Evolutionary conservation across 352 stramenopile species (phyloP).

Genomic region (Aphanomyces stellatus): DNA sequence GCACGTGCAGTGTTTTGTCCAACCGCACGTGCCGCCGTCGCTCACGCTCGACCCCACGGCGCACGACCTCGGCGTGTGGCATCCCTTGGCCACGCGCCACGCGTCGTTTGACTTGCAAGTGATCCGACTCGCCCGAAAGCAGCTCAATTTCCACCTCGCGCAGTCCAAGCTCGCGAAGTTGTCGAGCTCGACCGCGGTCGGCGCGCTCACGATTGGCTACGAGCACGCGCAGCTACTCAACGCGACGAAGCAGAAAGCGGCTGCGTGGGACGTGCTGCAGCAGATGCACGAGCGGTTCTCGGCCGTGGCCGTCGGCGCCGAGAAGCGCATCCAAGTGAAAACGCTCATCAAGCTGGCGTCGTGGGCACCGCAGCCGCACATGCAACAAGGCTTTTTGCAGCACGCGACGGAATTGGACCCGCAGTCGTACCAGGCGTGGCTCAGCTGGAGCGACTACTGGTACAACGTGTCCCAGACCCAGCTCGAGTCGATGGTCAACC

Average conservation of each 20-base stretch:
- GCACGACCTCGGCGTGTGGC: constrained; percentile 15
- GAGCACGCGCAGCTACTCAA: constrained; percentile 37
- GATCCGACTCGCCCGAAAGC: constrained; percentile 40
- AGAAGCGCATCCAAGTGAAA: constrained; percentile 1
- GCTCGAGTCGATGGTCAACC: background rate
- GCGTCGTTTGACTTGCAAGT: constrained; percentile 20
- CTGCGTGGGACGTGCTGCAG: background rate
- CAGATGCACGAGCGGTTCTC: constrained; percentile 3
- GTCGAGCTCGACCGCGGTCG: background rate
- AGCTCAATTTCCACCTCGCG: constrained; percentile 41
- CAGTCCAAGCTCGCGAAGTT: constrained; percentile 23
- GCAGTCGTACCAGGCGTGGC: constrained; percentile 9
- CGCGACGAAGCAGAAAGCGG: constrained; percentile 19
- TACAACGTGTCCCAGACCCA: background rate
- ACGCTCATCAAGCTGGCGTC: background rate
- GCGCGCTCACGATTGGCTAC: constrained; percentile 17
- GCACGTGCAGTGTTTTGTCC: constrained; percentile 3
- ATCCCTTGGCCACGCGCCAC: background rate
- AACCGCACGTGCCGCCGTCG: background rate
- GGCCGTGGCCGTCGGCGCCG: background rate
- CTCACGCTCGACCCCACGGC: constrained; percentile 2
- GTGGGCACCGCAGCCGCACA: background rate
- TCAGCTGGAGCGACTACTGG: constrained; percentile 15
- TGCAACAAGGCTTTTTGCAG: background rate
- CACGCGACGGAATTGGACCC: constrained; percentile 1